Evolutionary conservation across 345 rosid genomes (phyloP).

Genomic region (Dovyalis caffra): DNA sequence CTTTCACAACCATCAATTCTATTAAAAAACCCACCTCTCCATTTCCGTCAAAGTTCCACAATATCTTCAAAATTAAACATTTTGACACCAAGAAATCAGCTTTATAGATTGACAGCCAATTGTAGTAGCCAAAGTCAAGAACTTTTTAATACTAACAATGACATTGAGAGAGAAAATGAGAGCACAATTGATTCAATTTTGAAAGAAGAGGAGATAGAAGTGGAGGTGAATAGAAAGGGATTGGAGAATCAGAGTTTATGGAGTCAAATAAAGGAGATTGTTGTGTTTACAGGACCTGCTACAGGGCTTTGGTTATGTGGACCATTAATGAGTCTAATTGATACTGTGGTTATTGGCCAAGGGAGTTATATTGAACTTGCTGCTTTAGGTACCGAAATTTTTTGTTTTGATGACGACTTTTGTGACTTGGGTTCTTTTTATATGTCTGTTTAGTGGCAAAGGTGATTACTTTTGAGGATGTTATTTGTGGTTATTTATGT

Average conservation of each 20-base stretch:
- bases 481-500: neutral
- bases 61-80: constrained; percentile 15
- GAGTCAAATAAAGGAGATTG: constrained; percentile 83
- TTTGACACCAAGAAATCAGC: neutral
- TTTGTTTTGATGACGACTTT: too few relatives aligned
- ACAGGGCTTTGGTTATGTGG: constrained; percentile 87
- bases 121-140: constrained; percentile 39
- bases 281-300: constrained; percentile 84
- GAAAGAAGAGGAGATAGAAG: constrained; percentile 13
- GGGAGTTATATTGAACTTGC: constrained; percentile 90
- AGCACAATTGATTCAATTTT: constrained; percentile 6
- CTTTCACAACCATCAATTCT: constrained; percentile 21
- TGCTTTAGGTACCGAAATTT: constrained; percentile 63
- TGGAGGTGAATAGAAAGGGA: constrained; percentile 29
- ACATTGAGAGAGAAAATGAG: neutral
- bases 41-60: constrained; percentile 12
- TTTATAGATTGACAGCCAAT: constrained; percentile 11
- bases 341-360: constrained; percentile 87
- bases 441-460: neutral
- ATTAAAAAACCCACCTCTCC: constrained; percentile 11
- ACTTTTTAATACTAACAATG: constrained; percentile 11
- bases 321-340: constrained; percentile 94
- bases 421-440: neutral
- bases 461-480: too few relatives aligned
- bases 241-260: constrained; percentile 64